These are phyloP conservation scores for Balakata baccata DNA, from an alignment of 345 rosid genomes.

Conservation along the genomic window DNA sequence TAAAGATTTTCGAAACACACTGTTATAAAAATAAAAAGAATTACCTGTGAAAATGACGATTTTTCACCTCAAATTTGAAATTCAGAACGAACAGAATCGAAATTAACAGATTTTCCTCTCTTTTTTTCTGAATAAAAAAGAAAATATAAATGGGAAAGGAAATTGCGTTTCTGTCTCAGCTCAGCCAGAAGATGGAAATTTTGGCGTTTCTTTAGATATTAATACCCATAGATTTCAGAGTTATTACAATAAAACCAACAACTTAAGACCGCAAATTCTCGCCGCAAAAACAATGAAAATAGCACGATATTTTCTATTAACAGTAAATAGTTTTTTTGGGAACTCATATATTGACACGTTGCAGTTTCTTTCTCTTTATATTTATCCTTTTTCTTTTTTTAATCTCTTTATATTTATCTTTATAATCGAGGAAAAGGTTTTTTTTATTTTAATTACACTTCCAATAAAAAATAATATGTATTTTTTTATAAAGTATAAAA, in stretches of 20 bases:
- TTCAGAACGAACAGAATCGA: neutral
- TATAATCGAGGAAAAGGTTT: no score
- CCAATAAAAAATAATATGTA: no score
- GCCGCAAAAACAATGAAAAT: slow-evolving; percentile 1
- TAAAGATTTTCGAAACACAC: neutral
- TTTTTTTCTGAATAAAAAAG: slow-evolving; percentile 14
- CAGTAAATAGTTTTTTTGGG: neutral
- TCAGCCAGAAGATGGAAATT: slow-evolving; percentile 24
- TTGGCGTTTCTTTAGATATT: slow-evolving; percentile 32
- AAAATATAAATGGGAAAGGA: neutral
- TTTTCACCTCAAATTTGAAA: slow-evolving; percentile 14
- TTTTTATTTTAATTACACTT: no score
- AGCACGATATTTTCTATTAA: slow-evolving; percentile 15
- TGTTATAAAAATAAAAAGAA: neutral
- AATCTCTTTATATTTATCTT: no score
- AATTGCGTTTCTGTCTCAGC: slow-evolving; percentile 11
- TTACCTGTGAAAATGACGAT: slow-evolving; percentile 26
- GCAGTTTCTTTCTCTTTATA: slow-evolving; percentile 4
- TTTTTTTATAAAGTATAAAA: no score
- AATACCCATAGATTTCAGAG: slow-evolving; percentile 21
- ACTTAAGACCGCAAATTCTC: slow-evolving; percentile 17
- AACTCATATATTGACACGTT: slow-evolving; percentile 29
- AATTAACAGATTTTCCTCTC: neutral
- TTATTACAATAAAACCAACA: slow-evolving; percentile 26
- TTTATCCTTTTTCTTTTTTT: no score